Conservation (phyloP, 2,329 filamentous ascomycete genomes). For the Fusarium chuoi region DNA sequence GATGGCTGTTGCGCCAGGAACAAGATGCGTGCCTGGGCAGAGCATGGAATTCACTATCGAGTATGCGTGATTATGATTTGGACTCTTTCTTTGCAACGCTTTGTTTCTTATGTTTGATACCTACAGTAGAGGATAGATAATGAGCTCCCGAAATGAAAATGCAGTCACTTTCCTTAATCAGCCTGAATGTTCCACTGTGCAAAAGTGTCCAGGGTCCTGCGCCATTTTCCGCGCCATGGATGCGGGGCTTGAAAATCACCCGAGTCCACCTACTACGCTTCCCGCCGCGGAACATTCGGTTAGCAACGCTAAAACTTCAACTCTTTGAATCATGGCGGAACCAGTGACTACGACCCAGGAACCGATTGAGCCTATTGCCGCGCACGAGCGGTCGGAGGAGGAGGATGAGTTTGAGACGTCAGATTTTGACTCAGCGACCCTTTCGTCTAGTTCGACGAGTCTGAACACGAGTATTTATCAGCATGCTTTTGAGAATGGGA, state of each 20-base stretch:
- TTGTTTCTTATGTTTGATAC: neutral
- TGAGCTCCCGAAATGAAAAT: neutral
- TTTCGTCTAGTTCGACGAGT: slow-evolving; percentile 32
- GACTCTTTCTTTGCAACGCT: neutral
- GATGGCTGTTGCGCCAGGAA: slow-evolving; percentile 63
- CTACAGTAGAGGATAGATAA: neutral
- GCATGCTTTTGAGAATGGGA: slow-evolving; percentile 40
- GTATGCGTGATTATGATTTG: slow-evolving; percentile 13
- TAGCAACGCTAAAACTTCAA: neutral
- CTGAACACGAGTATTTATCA: slow-evolving; percentile 39
- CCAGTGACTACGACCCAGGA: neutral
- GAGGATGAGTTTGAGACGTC: slow-evolving; percentile 38
- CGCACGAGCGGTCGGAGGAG: slow-evolving; percentile 9
- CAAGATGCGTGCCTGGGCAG: slow-evolving; percentile 55
- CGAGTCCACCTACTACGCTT: neutral
- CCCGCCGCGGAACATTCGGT: neutral
- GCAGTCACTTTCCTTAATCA: neutral
- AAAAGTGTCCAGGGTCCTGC: neutral
- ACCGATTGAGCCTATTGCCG: slow-evolving; percentile 18
- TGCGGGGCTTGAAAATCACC: slow-evolving; percentile 2
- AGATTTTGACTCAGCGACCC: slow-evolving; percentile 26
- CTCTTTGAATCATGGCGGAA: slow-evolving; percentile 3
- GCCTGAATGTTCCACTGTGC: neutral
- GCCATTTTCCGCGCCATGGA: slow-evolving; percentile 14
- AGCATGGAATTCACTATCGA: slow-evolving; percentile 35